Percentiles rank a stretch among this genome's conserved stretches.
Evolutionary conservation across 2,329 filamentous ascomycete species (phyloP).

Genomic region (Rosellinia necatrix): DNA sequence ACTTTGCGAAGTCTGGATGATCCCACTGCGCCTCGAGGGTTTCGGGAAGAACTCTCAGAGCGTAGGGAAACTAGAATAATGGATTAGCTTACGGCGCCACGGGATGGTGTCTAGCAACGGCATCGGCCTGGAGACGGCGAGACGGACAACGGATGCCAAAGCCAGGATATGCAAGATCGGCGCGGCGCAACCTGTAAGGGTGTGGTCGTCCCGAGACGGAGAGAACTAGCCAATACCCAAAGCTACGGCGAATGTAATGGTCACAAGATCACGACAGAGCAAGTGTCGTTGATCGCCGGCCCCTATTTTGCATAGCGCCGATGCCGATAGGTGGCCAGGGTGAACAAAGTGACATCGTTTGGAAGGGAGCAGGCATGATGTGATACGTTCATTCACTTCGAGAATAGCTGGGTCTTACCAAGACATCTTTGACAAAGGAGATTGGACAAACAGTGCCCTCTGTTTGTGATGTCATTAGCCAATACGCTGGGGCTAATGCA

Average conservation of each 20-base stretch:
- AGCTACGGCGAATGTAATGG: slow-evolving; percentile 20
- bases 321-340: slow-evolving; percentile 29
- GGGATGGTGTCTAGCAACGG: slow-evolving; percentile 1
- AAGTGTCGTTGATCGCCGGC: slow-evolving; percentile 29
- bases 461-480: slow-evolving; percentile 51
- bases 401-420: slow-evolving; percentile 61
- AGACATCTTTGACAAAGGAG: slow-evolving; percentile 80
- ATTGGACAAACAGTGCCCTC: slow-evolving; percentile 85
- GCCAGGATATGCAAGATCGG: slow-evolving; percentile 15
- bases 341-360: slow-evolving; percentile 9
- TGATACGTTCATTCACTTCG: slow-evolving; percentile 14
- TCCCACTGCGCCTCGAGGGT: slow-evolving; percentile 72
- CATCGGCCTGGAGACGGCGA: slow-evolving; percentile 7
- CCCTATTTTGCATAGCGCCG: slow-evolving; percentile 25
- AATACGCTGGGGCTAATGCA: slow-evolving; percentile 45
- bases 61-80: slow-evolving; percentile 72
- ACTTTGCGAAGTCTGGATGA: slow-evolving; percentile 64
- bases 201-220: slow-evolving; percentile 14
- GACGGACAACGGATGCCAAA: slow-evolving; percentile 18
- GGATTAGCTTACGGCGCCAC: slow-evolving; percentile 11
- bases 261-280: slow-evolving; percentile 24
- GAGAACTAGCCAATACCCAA: slow-evolving; percentile 18
- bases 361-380: slow-evolving; percentile 1
- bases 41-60: slow-evolving; percentile 66
- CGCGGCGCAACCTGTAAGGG: slow-evolving; percentile 15